Conservation (phyloP, 768 basidiomycete species). For the Xerocomellus chrysenteron region DNA sequence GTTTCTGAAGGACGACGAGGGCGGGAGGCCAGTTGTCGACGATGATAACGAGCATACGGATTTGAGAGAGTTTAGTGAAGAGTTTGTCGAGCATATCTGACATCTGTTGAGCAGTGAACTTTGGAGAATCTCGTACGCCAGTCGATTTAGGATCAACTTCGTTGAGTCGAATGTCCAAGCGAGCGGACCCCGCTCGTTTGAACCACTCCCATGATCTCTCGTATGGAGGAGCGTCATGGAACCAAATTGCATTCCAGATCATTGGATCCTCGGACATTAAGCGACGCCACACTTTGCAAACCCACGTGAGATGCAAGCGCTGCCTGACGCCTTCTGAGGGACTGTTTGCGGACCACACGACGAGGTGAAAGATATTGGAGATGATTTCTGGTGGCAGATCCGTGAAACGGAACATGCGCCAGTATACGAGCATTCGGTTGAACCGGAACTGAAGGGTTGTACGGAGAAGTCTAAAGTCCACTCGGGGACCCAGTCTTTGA, state of each 20-base stretch:
- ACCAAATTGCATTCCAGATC: slow-evolving; percentile 67
- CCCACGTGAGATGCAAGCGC: slow-evolving; percentile 56
- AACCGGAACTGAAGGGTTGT: slow-evolving; percentile 19
- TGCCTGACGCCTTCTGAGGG: slow-evolving; percentile 34
- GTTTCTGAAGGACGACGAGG: slow-evolving; percentile 48
- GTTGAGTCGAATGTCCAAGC: slow-evolving; percentile 63
- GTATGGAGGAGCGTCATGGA: slow-evolving; percentile 51
- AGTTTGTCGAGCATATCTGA: slow-evolving; percentile 48
- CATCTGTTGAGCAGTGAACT: slow-evolving; percentile 45
- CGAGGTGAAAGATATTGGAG: slow-evolving; percentile 58
- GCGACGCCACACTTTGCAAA: slow-evolving; percentile 56
- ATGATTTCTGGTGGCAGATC: slow-evolving; percentile 68
- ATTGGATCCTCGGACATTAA: slow-evolving; percentile 48
- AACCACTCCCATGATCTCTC: slow-evolving; percentile 56
- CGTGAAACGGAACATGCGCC: slow-evolving; percentile 54
- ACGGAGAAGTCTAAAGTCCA: slow-evolving; percentile 11
- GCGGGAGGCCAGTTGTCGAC: slow-evolving; percentile 56
- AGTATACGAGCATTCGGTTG: slow-evolving; percentile 29
- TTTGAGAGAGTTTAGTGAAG: slow-evolving; percentile 51
- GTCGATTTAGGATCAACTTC: slow-evolving; percentile 34
- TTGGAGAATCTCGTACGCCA: slow-evolving; percentile 27
- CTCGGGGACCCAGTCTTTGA: slow-evolving; percentile 16
- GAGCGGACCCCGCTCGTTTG: slow-evolving; percentile 51
- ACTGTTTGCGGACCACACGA: slow-evolving; percentile 50
- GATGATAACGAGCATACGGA: slow-evolving; percentile 59